Percentiles rank a stretch among this genome's conserved stretches.
phyloP scores from a whole-genome alignment of 305 asterid species.

The Euphrasia arctica region DNA sequence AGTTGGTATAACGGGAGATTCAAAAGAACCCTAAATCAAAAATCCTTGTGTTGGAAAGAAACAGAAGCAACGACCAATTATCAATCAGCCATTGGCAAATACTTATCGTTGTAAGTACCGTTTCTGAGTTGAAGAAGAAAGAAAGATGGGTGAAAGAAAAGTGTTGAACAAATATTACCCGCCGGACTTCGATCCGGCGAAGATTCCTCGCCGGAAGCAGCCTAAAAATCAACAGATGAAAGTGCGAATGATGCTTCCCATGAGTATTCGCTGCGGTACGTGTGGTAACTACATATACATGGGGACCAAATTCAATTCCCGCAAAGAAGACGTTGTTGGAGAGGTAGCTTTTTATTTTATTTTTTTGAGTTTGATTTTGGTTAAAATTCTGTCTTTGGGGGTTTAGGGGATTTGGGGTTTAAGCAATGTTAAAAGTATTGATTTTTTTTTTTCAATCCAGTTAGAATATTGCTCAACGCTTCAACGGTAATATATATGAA shows the following conservation, averaged over 20 bases:
- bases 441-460: background rate
- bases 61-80: background rate
- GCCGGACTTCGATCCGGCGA: constrained; percentile 93
- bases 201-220: constrained; percentile 79
- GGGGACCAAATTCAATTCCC: constrained; percentile 86
- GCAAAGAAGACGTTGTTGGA: constrained; percentile 80
- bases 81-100: background rate
- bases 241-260: constrained; percentile 95
- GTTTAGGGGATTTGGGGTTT: background rate
- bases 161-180: constrained; percentile 88
- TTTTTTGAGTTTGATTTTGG: too few species aligned
- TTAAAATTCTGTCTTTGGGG: background rate
- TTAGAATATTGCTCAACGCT: too few species aligned
- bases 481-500: too few species aligned
- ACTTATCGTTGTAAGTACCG: background rate
- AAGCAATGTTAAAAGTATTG: background rate
- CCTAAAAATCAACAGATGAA: constrained; percentile 80
- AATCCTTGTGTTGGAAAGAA: too few species aligned
- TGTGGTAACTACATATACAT: constrained; percentile 78
- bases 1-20: background rate
- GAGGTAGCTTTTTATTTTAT: constrained; percentile 38
- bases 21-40: too few species aligned
- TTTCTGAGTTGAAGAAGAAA: background rate
- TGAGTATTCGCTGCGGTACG: constrained; percentile 79
- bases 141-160: constrained; percentile 78